Base-by-base conservation (phyloP, 345 rosid species). In the Eutrema yunnanense region DNA sequence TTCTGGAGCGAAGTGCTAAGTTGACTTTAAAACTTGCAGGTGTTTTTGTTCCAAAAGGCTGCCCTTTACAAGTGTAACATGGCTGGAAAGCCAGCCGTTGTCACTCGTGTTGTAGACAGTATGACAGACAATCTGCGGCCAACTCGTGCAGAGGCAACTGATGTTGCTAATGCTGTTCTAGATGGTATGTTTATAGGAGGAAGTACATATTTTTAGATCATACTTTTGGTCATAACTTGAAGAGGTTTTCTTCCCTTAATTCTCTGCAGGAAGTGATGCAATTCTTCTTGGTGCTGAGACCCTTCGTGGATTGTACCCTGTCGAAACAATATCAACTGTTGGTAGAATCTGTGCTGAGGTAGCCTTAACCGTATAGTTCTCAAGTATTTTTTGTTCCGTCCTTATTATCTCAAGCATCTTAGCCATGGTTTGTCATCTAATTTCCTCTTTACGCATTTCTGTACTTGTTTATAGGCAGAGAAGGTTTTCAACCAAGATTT, bases 221-320 rank as follows among this genome's bases (percentile, higher is more conserved):
- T 63, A 54, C 65, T 44, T 62, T 69, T 56, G 42, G 40, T 56
- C 34, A 22, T 41, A 57, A 38, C 26, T 48, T 76, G 26, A 29
- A 54, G 13, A 26, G 5, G 22, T 16, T 19, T 48, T 65, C 37
- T 57, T 73, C 9, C 56, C 36, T 60, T 34, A 41, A 27, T 41
- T 78, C 41, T 46, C 6, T 43, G 60, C 85, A 93, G 98, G 98
- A 82, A 83, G 95, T 78, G 98, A 94, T 86, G 95, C 98, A 42
- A 94, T 94, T 84, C 96, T 94, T 75, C 97, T 93, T 78, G 98
- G 98, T 79, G 98, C 97, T 73, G 97, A 93, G 82, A 93, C 96
- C 72, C 85, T 94, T 50, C 95, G 95, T 51, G 97, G 98, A 69
- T 68, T 94, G 46, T 94, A 94, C 73, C 97, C 98, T 46, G 81